Percentiles rank a stretch among this genome's conserved stretches.
Evolutionary conservation across 2,329 filamentous ascomycete genomes (phyloP).

Genomic region (Ceratocystiopsis sp.): DNA sequence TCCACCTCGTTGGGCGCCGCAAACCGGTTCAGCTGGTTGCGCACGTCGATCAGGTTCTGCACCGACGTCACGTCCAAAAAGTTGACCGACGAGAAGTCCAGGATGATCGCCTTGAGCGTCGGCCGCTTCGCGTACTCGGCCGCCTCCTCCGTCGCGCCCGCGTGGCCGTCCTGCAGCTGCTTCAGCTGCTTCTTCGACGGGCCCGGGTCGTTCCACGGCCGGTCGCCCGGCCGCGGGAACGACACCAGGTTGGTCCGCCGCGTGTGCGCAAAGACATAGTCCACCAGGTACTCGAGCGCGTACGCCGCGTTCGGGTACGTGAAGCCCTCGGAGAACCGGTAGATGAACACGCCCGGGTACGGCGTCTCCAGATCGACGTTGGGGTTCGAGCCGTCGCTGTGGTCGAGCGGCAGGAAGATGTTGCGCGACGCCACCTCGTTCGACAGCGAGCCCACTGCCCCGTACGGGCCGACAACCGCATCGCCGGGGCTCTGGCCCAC

Average conservation of each 20-base stretch:
- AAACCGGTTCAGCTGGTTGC: conserved; percentile 35
- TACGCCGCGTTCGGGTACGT: conserved; percentile 90
- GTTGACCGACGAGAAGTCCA: conserved; percentile 41
- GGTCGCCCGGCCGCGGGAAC: conserved; percentile 52
- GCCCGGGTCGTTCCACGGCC: conserved; percentile 90
- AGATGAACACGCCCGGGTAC: conserved; percentile 88
- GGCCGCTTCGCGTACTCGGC: conserved; percentile 13
- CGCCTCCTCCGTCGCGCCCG: conserved; percentile 5
- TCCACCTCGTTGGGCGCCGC: conserved; percentile 29
- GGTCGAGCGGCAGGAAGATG: conserved; percentile 73
- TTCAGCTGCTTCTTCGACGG: conserved; percentile 33
- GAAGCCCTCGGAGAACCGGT: conserved; percentile 85
- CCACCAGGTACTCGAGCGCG: conserved; percentile 63
- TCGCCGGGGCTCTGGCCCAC: conserved; percentile 39
- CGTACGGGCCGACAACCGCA: conserved; percentile 30
- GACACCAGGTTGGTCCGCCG: conserved; percentile 56
- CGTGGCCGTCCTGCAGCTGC: conserved; percentile 9
- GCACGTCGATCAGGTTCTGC: conserved; percentile 38
- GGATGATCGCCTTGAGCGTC: conserved; percentile 29
- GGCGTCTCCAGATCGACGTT: conserved; percentile 62
- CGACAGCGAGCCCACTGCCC: conserved; percentile 30
- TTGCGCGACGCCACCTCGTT: conserved; percentile 43
- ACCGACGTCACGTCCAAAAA: conserved; percentile 39
- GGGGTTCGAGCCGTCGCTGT: conserved; percentile 83
- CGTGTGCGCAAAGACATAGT: conserved; percentile 52